Conservation (phyloP, 352 stramenopile species). For the Globisporangium orthogonon region DNA sequence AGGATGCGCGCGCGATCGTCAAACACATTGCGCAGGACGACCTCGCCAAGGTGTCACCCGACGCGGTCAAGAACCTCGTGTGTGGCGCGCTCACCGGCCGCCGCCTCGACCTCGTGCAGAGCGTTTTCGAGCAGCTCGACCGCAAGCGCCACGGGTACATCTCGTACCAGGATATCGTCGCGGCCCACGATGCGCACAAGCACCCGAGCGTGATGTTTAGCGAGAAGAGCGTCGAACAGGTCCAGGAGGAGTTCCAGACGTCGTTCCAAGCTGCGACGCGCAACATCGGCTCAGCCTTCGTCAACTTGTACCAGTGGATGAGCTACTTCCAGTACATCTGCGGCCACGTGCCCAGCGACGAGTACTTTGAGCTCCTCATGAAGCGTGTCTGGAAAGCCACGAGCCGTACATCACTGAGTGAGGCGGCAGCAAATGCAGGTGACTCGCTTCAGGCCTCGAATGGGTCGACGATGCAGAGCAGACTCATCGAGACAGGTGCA, state of each 20-base stretch:
- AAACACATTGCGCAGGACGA: conserved; percentile 25
- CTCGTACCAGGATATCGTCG: conserved; percentile 36
- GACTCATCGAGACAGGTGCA: not conserved
- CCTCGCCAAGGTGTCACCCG: conserved; percentile 30
- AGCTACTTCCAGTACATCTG: conserved; percentile 71
- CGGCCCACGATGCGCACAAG: conserved; percentile 37
- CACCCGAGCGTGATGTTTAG: conserved; percentile 74
- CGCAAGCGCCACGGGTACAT: conserved; percentile 56
- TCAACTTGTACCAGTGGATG: conserved; percentile 71
- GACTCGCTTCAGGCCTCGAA: not conserved
- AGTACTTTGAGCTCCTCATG: conserved; percentile 74
- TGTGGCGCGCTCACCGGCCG: conserved; percentile 37
- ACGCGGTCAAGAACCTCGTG: conserved; percentile 56
- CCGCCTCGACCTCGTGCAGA: conserved; percentile 60
- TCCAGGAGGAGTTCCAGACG: conserved; percentile 47
- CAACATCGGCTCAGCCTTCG: conserved; percentile 25
- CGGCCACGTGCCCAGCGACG: conserved; percentile 56
- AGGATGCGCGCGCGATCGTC: conserved; percentile 55
- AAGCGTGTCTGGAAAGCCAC: conserved; percentile 64
- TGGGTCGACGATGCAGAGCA: not conserved
- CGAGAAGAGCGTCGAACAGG: conserved; percentile 44
- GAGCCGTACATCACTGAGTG: conserved; percentile 28
- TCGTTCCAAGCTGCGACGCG: conserved; percentile 35
- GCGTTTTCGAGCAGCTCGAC: conserved; percentile 63
- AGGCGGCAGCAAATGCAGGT: conserved; percentile 15